Evolutionary conservation across 805 yeast genomes (phyloP).

Genomic region (Lipomyces starkeyi): DNA sequence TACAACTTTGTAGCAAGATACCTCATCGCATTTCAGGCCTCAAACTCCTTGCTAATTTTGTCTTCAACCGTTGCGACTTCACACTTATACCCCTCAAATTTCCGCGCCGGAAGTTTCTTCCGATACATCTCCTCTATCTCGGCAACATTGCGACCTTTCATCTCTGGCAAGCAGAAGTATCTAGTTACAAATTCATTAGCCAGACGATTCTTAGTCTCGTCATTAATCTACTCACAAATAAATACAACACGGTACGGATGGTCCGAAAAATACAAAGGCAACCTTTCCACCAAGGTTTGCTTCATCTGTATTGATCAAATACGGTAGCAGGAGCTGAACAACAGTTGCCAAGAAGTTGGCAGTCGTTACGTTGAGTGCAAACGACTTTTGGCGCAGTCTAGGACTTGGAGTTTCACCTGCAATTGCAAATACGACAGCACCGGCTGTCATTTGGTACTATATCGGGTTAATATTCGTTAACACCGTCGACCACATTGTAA

Average conservation of each 20-base stretch:
- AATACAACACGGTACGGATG: background rate
- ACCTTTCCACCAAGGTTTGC: conserved; percentile 56
- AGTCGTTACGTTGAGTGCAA: conserved; percentile 46
- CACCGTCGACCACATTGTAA: conserved; percentile 42
- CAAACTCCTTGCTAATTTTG: background rate
- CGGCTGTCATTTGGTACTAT: conserved; percentile 50
- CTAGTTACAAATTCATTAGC: background rate
- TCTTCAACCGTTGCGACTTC: background rate
- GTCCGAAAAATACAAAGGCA: conserved; percentile 44
- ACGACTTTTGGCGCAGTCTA: conserved; percentile 51
- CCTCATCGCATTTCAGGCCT: background rate
- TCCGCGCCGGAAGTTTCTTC: conserved; percentile 19
- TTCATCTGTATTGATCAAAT: conserved; percentile 53
- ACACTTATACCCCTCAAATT: conserved; percentile 10
- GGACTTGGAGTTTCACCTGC: conserved; percentile 52
- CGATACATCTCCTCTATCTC: conserved; percentile 23
- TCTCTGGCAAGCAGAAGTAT: conserved; percentile 43
- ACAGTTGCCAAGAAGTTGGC: conserved; percentile 48
- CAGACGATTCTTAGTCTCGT: background rate
- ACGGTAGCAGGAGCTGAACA: conserved; percentile 53
- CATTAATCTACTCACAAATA: conserved; percentile 35
- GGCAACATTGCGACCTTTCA: background rate
- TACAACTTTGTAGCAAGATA: no score
- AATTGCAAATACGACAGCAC: conserved; percentile 51
- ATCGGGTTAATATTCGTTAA: conserved; percentile 23